Evolutionary conservation across 2,329 filamentous ascomycete genomes (phyloP).

Genomic region (Monosporascus cannonballus): DNA sequence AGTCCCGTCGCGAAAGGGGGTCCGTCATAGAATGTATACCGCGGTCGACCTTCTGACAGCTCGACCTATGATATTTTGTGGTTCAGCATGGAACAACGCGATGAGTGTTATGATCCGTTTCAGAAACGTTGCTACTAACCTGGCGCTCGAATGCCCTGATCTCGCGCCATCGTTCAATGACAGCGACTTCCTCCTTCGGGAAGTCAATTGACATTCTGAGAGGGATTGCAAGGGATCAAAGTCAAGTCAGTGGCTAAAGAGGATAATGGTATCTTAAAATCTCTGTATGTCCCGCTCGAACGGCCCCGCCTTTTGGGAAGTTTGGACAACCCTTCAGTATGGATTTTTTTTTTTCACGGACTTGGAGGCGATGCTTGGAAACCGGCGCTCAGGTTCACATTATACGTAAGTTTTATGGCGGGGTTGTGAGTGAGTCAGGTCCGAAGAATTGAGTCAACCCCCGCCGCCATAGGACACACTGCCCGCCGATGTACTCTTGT

Average conservation of each 20-base stretch:
- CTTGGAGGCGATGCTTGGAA: no score
- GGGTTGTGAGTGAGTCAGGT: slow-evolving; percentile 13
- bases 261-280: no score
- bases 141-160: slow-evolving; percentile 87
- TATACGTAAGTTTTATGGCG: slow-evolving; percentile 8
- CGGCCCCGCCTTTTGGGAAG: background rate
- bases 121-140: slow-evolving; percentile 35
- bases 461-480: background rate
- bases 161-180: slow-evolving; percentile 82
- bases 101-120: background rate
- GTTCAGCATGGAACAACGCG: background rate
- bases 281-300: background rate
- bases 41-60: slow-evolving; percentile 73
- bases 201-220: slow-evolving; percentile 79
- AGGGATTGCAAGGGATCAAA: background rate
- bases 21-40: slow-evolving; percentile 93
- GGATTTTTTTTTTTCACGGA: no score
- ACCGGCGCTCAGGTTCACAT: no score
- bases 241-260: background rate
- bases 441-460: slow-evolving; percentile 4
- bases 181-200: slow-evolving; percentile 80
- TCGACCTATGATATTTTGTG: slow-evolving; percentile 46
- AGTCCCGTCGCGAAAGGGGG: slow-evolving; percentile 71
- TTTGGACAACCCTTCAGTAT: background rate
- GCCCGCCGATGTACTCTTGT: background rate